Conservation (phyloP, 176 grass and related monocot genomes). For the Hyparrhenia diplandra region DNA sequence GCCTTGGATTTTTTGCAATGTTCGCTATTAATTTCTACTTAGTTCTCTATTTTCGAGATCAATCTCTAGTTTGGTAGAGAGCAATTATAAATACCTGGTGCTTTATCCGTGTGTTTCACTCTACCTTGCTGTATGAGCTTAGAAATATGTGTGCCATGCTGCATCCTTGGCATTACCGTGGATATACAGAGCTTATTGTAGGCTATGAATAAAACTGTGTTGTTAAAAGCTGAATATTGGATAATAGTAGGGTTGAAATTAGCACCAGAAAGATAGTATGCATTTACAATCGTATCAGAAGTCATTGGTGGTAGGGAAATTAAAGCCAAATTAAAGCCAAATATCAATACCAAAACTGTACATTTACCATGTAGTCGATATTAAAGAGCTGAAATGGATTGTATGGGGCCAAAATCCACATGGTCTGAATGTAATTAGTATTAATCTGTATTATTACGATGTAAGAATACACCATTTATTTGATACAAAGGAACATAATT, state of each 20-base stretch:
- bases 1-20: background rate
- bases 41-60: background rate
- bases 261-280: too few relatives aligned
- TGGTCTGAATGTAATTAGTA: background rate
- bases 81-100: background rate
- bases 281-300: background rate
- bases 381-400: background rate
- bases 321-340: too few relatives aligned
- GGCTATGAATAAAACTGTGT: too few relatives aligned
- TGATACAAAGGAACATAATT: slow-evolving; percentile 17
- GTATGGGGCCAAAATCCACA: background rate
- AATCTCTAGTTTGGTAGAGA: background rate
- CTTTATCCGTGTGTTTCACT: too few relatives aligned
- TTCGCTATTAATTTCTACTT: too few relatives aligned
- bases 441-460: background rate
- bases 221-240: too few relatives aligned
- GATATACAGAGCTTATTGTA: background rate
- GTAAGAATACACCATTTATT: slow-evolving; percentile 26
- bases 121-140: background rate
- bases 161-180: background rate
- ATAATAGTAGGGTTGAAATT: background rate
- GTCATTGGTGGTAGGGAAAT: background rate
- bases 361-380: background rate
- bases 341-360: background rate
- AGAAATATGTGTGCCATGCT: background rate